phyloP scores from a whole-genome alignment of 768 basidiomycete genomes.

The Suillus hirtellus region DNA sequence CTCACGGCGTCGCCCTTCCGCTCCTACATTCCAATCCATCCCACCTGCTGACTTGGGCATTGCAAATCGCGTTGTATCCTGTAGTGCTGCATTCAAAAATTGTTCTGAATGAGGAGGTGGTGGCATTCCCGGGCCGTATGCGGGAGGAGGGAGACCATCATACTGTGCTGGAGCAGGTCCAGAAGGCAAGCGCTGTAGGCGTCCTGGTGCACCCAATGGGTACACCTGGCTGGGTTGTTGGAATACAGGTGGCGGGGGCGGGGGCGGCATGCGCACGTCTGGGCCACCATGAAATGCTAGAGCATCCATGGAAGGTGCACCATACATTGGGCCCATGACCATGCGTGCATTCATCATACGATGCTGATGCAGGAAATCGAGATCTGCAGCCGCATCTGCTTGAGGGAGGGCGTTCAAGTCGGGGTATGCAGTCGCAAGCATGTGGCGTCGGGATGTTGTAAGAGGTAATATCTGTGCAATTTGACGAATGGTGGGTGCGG shows the following conservation, averaged over 20 bases:
- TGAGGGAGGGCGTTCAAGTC: slow-evolving; percentile 43
- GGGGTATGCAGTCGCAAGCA: slow-evolving; percentile 32
- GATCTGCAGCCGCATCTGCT: slow-evolving; percentile 50
- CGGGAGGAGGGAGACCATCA: slow-evolving; percentile 1
- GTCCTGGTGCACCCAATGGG: slow-evolving; percentile 7
- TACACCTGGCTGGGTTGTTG: slow-evolving; percentile 8
- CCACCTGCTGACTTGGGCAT: slow-evolving; percentile 32
- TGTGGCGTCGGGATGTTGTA: slow-evolving; percentile 24
- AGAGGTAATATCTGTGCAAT: slow-evolving; percentile 61
- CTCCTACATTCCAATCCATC: slow-evolving; percentile 34
- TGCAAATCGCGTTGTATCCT: slow-evolving; percentile 6
- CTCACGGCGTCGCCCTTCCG: slow-evolving; percentile 39
- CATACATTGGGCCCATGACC: slow-evolving; percentile 6
- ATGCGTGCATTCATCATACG: slow-evolving; percentile 17
- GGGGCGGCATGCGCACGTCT: slow-evolving; percentile 9
- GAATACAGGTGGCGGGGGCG: slow-evolving; percentile 7
- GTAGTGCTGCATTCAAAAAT: neutral
- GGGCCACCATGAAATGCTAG: slow-evolving; percentile 26
- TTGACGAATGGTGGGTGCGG: slow-evolving; percentile 64
- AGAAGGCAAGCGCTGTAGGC: slow-evolving; percentile 1
- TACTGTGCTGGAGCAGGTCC: slow-evolving; percentile 8
- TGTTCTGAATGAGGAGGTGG: slow-evolving; percentile 2
- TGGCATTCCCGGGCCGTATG: slow-evolving; percentile 8
- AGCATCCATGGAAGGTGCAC: slow-evolving; percentile 7
- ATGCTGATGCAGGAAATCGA: slow-evolving; percentile 55